A percentile compares a stretch with the other conserved stretches of the same genome.
Evolutionary conservation across 192 early-diverging fungal species (phyloP).

Genomic region (Mortierella claussenii): DNA sequence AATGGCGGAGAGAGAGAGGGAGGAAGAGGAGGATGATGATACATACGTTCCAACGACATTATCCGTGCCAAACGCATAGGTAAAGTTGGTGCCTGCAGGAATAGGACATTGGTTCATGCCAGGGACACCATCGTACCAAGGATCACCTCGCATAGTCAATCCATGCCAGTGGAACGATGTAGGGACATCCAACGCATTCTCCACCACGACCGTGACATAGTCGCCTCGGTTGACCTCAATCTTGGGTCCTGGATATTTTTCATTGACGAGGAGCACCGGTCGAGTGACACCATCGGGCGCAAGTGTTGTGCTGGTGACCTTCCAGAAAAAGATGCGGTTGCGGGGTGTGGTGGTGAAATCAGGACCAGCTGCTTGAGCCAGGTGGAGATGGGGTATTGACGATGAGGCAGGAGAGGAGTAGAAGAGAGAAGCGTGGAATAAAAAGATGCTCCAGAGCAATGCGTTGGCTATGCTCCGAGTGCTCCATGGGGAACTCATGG

Average conservation of each 20-base stretch:
- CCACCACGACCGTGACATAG: constrained; percentile 56
- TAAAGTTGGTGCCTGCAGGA: constrained; percentile 51
- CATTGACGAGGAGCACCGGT: constrained; percentile 57
- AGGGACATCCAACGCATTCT: constrained; percentile 56
- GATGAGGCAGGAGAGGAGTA: no score
- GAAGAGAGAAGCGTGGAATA: no score
- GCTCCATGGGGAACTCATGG: no score
- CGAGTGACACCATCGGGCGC: constrained; percentile 58
- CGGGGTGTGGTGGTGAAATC: constrained; percentile 35
- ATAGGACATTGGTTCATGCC: constrained; percentile 71
- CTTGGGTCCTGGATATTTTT: constrained; percentile 66
- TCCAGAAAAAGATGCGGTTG: constrained; percentile 54
- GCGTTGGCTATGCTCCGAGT: no score
- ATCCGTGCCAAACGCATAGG: constrained; percentile 55
- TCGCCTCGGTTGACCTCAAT: constrained; percentile 63
- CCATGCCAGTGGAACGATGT: constrained; percentile 66
- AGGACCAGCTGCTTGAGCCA: constrained; percentile 22
- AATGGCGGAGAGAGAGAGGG: background rate
- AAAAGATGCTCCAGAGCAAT: no score
- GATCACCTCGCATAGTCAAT: constrained; percentile 49
- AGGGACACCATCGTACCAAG: constrained; percentile 64
- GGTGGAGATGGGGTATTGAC: no score
- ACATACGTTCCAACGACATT: constrained; percentile 60
- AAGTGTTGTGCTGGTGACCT: constrained; percentile 37
- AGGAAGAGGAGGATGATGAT: background rate